A percentile compares a stretch with the other conserved stretches of the same genome.
Conservation (phyloP, 441 rosid species). For the Adansonia madagascariensis region DNA sequence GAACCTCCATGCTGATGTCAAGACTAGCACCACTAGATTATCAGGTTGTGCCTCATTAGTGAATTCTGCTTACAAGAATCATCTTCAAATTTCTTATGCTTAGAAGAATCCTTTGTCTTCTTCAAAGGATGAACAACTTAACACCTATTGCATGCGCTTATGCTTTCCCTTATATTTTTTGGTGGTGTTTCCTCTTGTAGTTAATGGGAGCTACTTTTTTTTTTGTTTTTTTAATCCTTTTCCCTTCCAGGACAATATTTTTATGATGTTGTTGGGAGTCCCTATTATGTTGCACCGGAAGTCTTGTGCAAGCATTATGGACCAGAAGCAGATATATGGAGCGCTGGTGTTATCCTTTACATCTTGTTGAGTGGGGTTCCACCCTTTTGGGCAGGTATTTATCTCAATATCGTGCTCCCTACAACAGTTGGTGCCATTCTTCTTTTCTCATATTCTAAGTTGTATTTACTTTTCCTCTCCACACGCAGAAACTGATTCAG, state of each 20-base stretch:
- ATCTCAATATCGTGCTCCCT: constrained; percentile 22
- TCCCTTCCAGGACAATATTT: constrained; percentile 49
- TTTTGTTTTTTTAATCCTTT: not conserved
- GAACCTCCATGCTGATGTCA: not conserved
- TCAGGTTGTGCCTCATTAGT: not conserved
- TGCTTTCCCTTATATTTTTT: constrained; percentile 18
- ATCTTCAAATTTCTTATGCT: not conserved
- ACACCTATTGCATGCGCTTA: not conserved
- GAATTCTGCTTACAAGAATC: not conserved
- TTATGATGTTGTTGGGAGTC: constrained; percentile 72
- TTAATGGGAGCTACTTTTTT: constrained; percentile 11
- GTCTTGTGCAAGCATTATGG: constrained; percentile 66
- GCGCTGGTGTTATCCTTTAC: constrained; percentile 72
- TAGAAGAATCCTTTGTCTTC: too few relatives aligned
- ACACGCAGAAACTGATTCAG: constrained; percentile 75
- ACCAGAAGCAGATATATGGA: constrained; percentile 70
- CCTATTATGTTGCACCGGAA: constrained; percentile 77
- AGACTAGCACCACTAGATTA: not conserved
- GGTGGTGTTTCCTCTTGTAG: constrained; percentile 8
- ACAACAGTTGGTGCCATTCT: not conserved
- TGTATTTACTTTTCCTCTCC: constrained; percentile 8
- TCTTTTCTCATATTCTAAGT: not conserved
- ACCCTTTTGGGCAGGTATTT: constrained; percentile 70
- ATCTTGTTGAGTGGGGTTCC: constrained; percentile 71
- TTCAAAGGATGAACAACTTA: too few relatives aligned